Conservation (phyloP, 164 flowering plant genomes). For the Vitis vinifera region ASM3070453v1 NC_081805.1:10275501-10276000, state of each 20-base stretch:
- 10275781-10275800: slow-evolving; percentile 24
- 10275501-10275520: too few relatives aligned
- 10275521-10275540: too few relatives aligned
- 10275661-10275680: slow-evolving; percentile 1
- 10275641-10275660: neutral
- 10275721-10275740: slow-evolving; percentile 35
- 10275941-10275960: slow-evolving; percentile 66
- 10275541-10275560: too few relatives aligned
- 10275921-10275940: slow-evolving; percentile 74
- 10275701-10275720: slow-evolving; percentile 31
- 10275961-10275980: slow-evolving; percentile 76
- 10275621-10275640: neutral
- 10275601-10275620: neutral
- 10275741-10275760: slow-evolving; percentile 18
- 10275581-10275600: neutral
- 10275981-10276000: slow-evolving; percentile 71
- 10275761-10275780: slow-evolving; percentile 17
- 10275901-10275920: slow-evolving; percentile 73
- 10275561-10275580: too few relatives aligned
- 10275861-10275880: slow-evolving; percentile 69
- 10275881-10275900: slow-evolving; percentile 82
- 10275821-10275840: slow-evolving; percentile 95
- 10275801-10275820: slow-evolving; percentile 79
- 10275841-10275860: slow-evolving; percentile 89
- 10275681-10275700: neutral